Base-by-base conservation (phyloP, 2,329 filamentous ascomycete genomes). In the Ascosphaera pollenicola region DNA sequence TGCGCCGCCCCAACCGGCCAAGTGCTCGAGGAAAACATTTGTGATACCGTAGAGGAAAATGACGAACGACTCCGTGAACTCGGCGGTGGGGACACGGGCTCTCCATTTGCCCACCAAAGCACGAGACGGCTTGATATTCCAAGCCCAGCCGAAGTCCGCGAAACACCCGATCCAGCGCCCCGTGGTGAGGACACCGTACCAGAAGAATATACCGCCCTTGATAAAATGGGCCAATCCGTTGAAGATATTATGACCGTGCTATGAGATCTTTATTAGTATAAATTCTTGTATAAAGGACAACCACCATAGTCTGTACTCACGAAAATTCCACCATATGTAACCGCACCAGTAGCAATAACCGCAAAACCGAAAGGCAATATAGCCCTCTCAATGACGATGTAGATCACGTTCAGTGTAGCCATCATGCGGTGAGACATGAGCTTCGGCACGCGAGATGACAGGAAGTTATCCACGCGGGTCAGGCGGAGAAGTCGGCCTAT, bases 201-300 rank as follows among this genome's bases (percentile, higher is more conserved):
- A 89, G 61, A 94, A 83, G 64, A 95, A 95, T 40, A 95, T 78
- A 3, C 81, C 81, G 36, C 87, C 87, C 55, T 95, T 95, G 55
- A 94, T 75, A 62, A 82, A 93, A 53, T 95, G 87, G 6, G 87
- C 87, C 34, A 94, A 65, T 2, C 87, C 83, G 47, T 75, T 85
- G 63, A 87, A 91, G 41, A 94, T 63, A 2, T 65, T 64, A 17
- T 56, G 55, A 3, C 70, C 77, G 54, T 78, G 75, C 78, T 84
- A 46, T 16, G 28, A 8, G 3, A 17, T 24, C 10, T 24, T 24
- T 24, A 43, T 48, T 42, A 44, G 44, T 24, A 19, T 41, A 42
- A 35, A 38, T 16, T 8, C 24, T 32, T 24, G 11, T 7, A 17
- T 8, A n/a, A 8, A 17, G 15, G n/a, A 10, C 21, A 24, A 24